Evolutionary conservation across 768 basidiomycete genomes (phyloP).

Genomic region (Rhodotorula graminis): DNA sequence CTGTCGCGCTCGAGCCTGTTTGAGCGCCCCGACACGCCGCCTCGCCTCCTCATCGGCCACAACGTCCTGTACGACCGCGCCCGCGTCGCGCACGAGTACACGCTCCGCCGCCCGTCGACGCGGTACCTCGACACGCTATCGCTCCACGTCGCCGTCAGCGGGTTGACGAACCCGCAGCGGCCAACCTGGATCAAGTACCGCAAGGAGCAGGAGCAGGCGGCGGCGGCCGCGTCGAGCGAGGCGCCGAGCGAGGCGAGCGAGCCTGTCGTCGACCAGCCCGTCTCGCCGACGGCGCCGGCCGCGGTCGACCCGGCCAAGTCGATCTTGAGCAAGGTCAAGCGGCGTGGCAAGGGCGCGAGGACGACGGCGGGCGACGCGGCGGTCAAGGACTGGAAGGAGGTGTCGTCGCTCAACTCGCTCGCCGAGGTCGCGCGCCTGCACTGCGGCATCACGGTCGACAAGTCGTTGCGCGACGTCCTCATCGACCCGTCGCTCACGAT

Average conservation of each 20-base stretch:
- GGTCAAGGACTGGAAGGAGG: constrained; percentile 68
- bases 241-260: not conserved
- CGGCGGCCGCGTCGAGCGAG: constrained; percentile 3
- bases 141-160: constrained; percentile 85
- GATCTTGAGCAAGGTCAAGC: not conserved
- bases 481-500: constrained; percentile 51
- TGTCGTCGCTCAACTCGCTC: constrained; percentile 86
- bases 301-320: not conserved
- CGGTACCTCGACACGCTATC: constrained; percentile 93
- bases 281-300: too few relatives aligned
- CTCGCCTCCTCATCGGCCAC: constrained; percentile 79
- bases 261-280: not conserved
- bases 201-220: constrained; percentile 55
- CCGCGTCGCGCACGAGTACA: constrained; percentile 77
- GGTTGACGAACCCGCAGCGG: constrained; percentile 89
- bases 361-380: constrained; percentile 1
- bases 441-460: constrained; percentile 73
- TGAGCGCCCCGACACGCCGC: constrained; percentile 39
- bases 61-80: constrained; percentile 91
- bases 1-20: constrained; percentile 44
- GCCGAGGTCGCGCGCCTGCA: constrained; percentile 87
- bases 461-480: constrained; percentile 70
- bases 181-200: constrained; percentile 85
- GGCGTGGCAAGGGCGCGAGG: constrained; percentile 7
- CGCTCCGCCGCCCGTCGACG: constrained; percentile 59